Base-by-base conservation (phyloP, 495 filamentous ascomycete species). In the Trichocladium uniseriatum region DNA sequence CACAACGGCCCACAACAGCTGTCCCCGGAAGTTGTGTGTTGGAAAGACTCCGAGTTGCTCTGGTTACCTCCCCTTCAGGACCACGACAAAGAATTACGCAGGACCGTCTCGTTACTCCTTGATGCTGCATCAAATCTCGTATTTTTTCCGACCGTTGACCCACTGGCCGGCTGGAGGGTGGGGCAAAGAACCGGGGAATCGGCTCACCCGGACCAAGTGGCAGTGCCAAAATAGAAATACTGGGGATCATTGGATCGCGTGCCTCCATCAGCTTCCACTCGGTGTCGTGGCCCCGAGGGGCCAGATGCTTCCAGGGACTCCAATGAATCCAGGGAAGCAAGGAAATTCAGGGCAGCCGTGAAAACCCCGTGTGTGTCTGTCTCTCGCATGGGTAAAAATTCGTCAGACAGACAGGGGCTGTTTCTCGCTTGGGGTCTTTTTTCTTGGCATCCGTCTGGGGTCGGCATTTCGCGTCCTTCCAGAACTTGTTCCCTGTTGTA, bases 211-310 rank as follows among this genome's bases (percentile, higher is more conserved):
- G 28, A 38, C 43, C 52, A 49, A 39, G 46, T 49, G 52, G 52
- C 46, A 50, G 52, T 50, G 52, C 37, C 37, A 54, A 46, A 50
- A 54, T 49, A 54, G 52, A 45, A 50, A 28, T 22, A 1, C 36
- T 19, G 43, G 44, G 20, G 16, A 22, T 28, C 38, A 48, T 48
- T 52, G 38, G 50, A 34, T 44, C 41, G 41, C 27, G 41, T 44
- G 41, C 15, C n/a, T 21, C 21, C 24, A 18, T 28, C 14, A 15
- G 28, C 11, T 29, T 15, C 16, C 7, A 11, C 11, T 9, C 9
- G 4, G 24, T 43, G 14, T 29, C 40, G 31, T 11, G 31, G 7
- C 5, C 31, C 3, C 31, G 7, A 43, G 22, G 22, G 27, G 22
- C 22, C 11, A 21, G 6, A 18, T 19, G 24, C 31, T 5, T 32